Conservation (phyloP, 2,329 filamentous ascomycete species). For the Neonectria sp. region DNA sequence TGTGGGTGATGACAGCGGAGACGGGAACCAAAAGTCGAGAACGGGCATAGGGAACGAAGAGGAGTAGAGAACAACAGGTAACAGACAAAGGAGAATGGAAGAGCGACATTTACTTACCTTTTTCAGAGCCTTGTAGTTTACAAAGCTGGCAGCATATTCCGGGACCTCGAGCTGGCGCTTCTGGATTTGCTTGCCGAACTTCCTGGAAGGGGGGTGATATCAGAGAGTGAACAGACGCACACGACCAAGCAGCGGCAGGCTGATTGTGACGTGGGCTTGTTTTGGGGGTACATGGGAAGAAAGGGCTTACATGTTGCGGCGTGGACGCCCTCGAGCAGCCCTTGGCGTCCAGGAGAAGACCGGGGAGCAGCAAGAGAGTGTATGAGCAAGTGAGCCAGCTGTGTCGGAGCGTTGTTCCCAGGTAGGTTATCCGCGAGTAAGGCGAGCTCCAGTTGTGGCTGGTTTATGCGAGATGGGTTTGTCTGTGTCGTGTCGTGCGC, state of each 20-base stretch:
- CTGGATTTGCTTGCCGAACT: slow-evolving; percentile 99
- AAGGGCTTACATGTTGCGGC: slow-evolving; percentile 55
- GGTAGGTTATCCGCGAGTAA: slow-evolving; percentile 25
- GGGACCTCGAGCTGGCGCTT: slow-evolving; percentile 99
- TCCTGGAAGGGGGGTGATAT: slow-evolving; percentile 71
- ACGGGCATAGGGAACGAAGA: background rate
- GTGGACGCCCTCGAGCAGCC: slow-evolving; percentile 43
- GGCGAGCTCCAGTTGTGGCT: slow-evolving; percentile 40
- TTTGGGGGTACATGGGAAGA: slow-evolving; percentile 21
- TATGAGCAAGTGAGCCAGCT: slow-evolving; percentile 26
- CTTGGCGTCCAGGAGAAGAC: slow-evolving; percentile 39
- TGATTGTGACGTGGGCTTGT: slow-evolving; percentile 19
- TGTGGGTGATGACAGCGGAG: slow-evolving; percentile 45
- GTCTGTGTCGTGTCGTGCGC: slow-evolving; percentile 12
- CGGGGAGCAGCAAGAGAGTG: slow-evolving; percentile 34
- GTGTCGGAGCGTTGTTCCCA: slow-evolving; percentile 20
- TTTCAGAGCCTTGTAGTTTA: slow-evolving; percentile 99
- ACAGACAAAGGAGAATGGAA: slow-evolving; percentile 30
- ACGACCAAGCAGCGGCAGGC: slow-evolving; percentile 4
- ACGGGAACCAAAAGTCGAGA: slow-evolving; percentile 26
- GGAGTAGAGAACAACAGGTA: slow-evolving; percentile 8
- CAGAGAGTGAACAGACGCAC: slow-evolving; percentile 28
- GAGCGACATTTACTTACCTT: slow-evolving; percentile 75
- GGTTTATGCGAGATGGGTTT: slow-evolving; percentile 36
- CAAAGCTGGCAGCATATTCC: slow-evolving; percentile 98